phyloP scores from a whole-genome alignment of 345 rosid species.

The Salix exigua region DNA sequence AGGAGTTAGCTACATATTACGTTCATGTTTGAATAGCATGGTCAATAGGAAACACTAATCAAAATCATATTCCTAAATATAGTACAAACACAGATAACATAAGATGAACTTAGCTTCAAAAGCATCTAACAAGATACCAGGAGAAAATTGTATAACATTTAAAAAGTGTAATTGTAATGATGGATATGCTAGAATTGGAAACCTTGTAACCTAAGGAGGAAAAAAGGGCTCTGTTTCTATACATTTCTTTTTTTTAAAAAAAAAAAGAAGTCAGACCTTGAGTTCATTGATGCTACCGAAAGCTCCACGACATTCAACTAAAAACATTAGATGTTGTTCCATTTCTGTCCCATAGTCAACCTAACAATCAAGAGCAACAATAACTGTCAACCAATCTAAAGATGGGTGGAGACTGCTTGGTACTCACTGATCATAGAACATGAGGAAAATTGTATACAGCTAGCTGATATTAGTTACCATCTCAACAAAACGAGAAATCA shows the following conservation, averaged over 20 bases:
- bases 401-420: too few species aligned
- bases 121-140: background rate
- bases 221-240: background rate
- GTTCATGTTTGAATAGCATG: background rate
- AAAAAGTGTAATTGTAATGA: background rate
- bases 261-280: conserved; percentile 45
- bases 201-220: background rate
- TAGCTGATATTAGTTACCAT: conserved; percentile 42
- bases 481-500: conserved; percentile 71
- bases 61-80: background rate
- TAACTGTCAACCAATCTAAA: conserved; percentile 13
- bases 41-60: background rate
- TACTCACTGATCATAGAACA: background rate
- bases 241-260: background rate
- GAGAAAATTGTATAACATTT: background rate
- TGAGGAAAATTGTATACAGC: background rate
- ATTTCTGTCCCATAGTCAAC: conserved; percentile 66
- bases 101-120: background rate
- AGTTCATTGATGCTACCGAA: conserved; percentile 61
- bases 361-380: conserved; percentile 40
- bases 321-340: conserved; percentile 69
- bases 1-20: too few species aligned
- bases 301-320: conserved; percentile 81
- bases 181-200: background rate
- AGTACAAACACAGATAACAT: background rate